Evolutionary conservation across 169 alveolate species (phyloP).

Genomic region (Cryptosporidium parvum): DNA sequence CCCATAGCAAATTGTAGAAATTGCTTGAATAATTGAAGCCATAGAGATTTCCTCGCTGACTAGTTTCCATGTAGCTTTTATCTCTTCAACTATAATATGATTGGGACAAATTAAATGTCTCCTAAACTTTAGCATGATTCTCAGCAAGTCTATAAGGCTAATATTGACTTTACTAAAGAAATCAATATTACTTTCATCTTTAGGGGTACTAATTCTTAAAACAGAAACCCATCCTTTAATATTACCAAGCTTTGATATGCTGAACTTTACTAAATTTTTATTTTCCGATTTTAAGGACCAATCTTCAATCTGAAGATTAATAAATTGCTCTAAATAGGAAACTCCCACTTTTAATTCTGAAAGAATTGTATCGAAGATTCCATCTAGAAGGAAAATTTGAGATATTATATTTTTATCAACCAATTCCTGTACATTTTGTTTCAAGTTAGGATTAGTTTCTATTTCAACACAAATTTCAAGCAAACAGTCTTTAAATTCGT

Average conservation of each 20-base stretch:
- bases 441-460: constrained; percentile 14
- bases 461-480: constrained; percentile 30
- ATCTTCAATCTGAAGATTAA: neutral
- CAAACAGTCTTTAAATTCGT: constrained; percentile 17
- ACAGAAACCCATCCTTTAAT: constrained; percentile 39
- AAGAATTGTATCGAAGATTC: neutral
- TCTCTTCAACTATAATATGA: neutral
- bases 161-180: neutral
- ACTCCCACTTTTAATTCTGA: neutral
- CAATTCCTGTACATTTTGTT: neutral
- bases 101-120: neutral
- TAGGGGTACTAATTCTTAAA: constrained; percentile 7
- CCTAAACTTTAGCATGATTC: constrained; percentile 36
- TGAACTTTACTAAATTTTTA: neutral
- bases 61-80: constrained; percentile 15
- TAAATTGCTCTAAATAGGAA: neutral
- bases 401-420: constrained; percentile 11
- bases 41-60: constrained; percentile 33
- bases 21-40: constrained; percentile 42
- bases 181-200: constrained; percentile 4
- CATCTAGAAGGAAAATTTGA: neutral
- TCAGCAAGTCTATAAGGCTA: neutral
- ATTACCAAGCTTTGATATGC: constrained; percentile 8
- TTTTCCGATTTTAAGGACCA: neutral
- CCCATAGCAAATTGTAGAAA: constrained; percentile 6